Conservation (phyloP, 805 yeast genomes). For the Huiozyma sinensis region DNA sequence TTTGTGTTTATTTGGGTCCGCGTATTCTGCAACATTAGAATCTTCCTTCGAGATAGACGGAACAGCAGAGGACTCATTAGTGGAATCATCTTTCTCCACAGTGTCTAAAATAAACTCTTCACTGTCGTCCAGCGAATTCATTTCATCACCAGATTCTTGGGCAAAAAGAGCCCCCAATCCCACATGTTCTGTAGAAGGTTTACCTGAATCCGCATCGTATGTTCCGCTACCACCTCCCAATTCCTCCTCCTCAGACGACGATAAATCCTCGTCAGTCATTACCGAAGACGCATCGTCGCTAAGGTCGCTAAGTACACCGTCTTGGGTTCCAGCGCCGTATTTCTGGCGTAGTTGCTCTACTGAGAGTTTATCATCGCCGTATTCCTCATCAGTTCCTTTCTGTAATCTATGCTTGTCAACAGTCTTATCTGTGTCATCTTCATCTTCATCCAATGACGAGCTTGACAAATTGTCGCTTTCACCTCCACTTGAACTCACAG, state of each 20-base stretch:
- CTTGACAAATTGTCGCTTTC: constrained; percentile 10
- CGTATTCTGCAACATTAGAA: too few relatives aligned
- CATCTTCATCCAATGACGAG: constrained; percentile 9
- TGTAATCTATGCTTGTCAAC: neutral
- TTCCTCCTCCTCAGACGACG: constrained; percentile 5
- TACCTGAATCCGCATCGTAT: constrained; percentile 25
- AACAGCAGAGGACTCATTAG: too few relatives aligned
- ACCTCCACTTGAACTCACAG: constrained; percentile 3
- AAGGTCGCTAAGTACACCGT: constrained; percentile 3
- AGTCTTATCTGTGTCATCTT: constrained; percentile 1
- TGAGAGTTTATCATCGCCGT: constrained; percentile 23
- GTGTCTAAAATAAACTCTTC: constrained; percentile 6
- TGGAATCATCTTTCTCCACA: too few relatives aligned
- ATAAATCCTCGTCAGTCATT: constrained; percentile 9
- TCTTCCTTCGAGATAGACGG: too few relatives aligned
- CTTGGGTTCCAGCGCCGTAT: constrained; percentile 25
- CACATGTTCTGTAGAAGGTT: constrained; percentile 2
- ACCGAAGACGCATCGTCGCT: constrained; percentile 7
- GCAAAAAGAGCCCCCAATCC: constrained; percentile 8
- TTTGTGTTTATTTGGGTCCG: too few relatives aligned
- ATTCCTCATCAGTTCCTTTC: constrained; percentile 11
- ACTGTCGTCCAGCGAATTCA: constrained; percentile 2
- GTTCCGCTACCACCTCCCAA: constrained; percentile 14
- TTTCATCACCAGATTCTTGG: constrained; percentile 11
- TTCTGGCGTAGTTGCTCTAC: constrained; percentile 36